Base-by-base conservation (phyloP, 345 rosid species). In the Nasturtium officinale region DNA sequence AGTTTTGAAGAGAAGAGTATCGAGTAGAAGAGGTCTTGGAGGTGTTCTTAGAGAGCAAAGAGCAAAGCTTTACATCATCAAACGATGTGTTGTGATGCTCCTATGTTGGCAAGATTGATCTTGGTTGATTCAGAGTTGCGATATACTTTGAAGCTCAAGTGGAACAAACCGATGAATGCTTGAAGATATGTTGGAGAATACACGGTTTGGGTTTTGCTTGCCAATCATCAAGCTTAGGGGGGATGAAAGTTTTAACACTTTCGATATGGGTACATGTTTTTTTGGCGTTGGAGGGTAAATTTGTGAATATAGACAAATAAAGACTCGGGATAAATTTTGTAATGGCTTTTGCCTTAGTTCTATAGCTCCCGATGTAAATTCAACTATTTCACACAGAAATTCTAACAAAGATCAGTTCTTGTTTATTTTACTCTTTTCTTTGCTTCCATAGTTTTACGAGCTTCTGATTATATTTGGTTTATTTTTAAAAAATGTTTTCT, bases 21-120 rank as follows among this genome's bases (percentile, higher is more conserved):
- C 91, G 1, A 82, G 85, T 77, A 69, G 59, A 9, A 87, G 82
- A 72, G 89, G 96, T 1, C 80, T 86, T n/a, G 92, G 93, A 20
- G 83, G 89, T 52, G 87, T 80, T 48, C 90, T 90, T 9, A 81
- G 88, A 79, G 97, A 93, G 77, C 98, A 89, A 80, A 89, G 87
- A 78, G 97, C 97, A 9, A 81, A 72, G 74, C 87, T 90, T 71
- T 93, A 93, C 79, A 90, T 93, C 35, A 90, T 93, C 16, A 77
- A 88, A 69, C 80, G 97, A 76, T 93, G 98, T 70, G 96, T 93
- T 8, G 89, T 89, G 69, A 93, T 89, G 96, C 88, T 89, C 21
- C 78, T 89, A 65, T 89, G 88, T 61, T 89, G 96, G 96, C 90
- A 89, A 77, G 98, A 90, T 63, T 90, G 72, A 79, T 67, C 67